phyloP scores from a whole-genome alignment of 176 grass and related monocot genomes.

The Guadua angustifolia region DNA sequence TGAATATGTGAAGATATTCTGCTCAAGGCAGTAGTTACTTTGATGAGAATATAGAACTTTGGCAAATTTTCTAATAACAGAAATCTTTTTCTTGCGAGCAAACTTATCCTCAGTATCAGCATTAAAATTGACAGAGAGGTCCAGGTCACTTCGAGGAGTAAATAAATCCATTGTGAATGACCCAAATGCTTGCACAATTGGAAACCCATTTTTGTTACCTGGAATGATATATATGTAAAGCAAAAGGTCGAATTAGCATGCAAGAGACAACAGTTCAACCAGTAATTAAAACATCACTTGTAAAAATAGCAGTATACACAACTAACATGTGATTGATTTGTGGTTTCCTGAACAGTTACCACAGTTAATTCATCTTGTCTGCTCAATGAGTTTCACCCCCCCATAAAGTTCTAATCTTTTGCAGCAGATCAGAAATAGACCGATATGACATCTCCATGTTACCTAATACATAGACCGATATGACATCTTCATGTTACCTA shows the following conservation, averaged over 20 bases:
- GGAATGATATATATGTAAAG: constrained; percentile 25
- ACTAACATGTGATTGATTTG: background rate
- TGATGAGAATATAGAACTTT: constrained; percentile 75
- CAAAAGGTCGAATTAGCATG: constrained; percentile 2
- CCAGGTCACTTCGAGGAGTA: constrained; percentile 81
- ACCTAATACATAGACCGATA: background rate
- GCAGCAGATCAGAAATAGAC: background rate
- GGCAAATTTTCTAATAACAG: constrained; percentile 59
- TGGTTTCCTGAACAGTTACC: background rate
- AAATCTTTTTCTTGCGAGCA: constrained; percentile 63
- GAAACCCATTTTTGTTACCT: constrained; percentile 67
- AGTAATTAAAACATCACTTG: background rate
- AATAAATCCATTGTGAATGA: constrained; percentile 97
- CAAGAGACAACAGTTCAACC: background rate
- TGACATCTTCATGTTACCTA: background rate
- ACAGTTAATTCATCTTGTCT: background rate
- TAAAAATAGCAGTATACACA: background rate
- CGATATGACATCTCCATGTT: background rate
- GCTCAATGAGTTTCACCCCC: background rate
- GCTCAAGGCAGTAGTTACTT: constrained; percentile 58
- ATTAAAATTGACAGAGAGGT: constrained; percentile 85
- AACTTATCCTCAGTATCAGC: constrained; percentile 34
- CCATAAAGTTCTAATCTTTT: background rate
- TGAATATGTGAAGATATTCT: constrained; percentile 10
- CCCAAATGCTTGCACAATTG: constrained; percentile 79